These are phyloP conservation scores for Ogataea zsoltii DNA, from an alignment of 805 yeast species.

Conservation along the genomic window DNA sequence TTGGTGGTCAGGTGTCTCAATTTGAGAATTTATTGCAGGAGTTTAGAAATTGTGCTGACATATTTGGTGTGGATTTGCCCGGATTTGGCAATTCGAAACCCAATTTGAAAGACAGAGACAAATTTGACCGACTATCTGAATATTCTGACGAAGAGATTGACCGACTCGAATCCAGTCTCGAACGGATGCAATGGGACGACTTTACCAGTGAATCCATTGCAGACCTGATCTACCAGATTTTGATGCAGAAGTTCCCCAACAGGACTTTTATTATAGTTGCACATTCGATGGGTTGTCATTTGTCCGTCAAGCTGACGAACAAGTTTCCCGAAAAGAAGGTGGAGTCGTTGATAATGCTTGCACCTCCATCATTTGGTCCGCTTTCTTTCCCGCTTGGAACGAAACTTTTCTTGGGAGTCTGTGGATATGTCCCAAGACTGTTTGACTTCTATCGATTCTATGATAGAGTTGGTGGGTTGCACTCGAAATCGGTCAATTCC, in stretches of 20 bases:
- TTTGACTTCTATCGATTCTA: slow-evolving; percentile 56
- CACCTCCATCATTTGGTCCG: slow-evolving; percentile 42
- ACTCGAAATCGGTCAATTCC: slow-evolving; percentile 59
- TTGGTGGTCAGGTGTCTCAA: slow-evolving; percentile 88
- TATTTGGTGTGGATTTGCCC: slow-evolving; percentile 78
- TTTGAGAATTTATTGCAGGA: slow-evolving; percentile 72
- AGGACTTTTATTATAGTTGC: slow-evolving; percentile 48
- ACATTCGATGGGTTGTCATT: slow-evolving; percentile 61
- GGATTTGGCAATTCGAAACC: slow-evolving; percentile 72
- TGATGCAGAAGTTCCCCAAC: slow-evolving; percentile 41
- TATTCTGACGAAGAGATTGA: slow-evolving; percentile 22
- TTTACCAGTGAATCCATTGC: slow-evolving; percentile 44
- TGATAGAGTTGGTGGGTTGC: slow-evolving; percentile 64
- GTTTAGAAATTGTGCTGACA: slow-evolving; percentile 60
- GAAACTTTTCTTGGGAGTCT: slow-evolving; percentile 30
- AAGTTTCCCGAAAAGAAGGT: slow-evolving; percentile 40
- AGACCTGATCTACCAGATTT: slow-evolving; percentile 38
- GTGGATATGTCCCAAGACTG: slow-evolving; percentile 42
- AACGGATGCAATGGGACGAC: slow-evolving; percentile 40
- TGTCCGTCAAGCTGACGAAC: slow-evolving; percentile 42
- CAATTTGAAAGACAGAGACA: slow-evolving; percentile 8
- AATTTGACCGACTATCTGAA: slow-evolving; percentile 25
- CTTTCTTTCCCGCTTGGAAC: slow-evolving; percentile 19
- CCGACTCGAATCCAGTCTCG: slow-evolving; percentile 30
- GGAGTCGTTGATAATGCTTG: slow-evolving; percentile 48